Evolutionary conservation across 2,329 filamentous ascomycete species (phyloP), one percentile per base, ranked within the genome.

Genomic region (Allantophomopsis lycopodina): DNA sequence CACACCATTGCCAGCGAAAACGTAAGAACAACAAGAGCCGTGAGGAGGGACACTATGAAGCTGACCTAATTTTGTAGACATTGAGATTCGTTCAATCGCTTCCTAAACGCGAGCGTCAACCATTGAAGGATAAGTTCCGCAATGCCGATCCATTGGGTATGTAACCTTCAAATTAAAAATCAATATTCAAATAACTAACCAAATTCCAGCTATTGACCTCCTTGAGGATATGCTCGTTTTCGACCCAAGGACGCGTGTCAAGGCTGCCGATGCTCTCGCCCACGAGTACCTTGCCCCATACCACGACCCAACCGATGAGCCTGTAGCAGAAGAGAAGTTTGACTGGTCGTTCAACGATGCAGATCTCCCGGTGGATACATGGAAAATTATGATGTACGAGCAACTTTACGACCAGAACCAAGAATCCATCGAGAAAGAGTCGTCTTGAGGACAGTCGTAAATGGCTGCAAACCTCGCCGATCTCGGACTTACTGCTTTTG

Each of bases 321-420:
- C 91, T 1, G 79, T 87, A 13, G 85, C 91, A 16, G 85, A 94
- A 45, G 88, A 95, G 68, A 95, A 94, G 66, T 98, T 98, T 54
- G 91, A 98, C 60, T 98, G 91, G 91, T 95, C 88, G 40, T 98
- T 98, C 66, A 96, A 96, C 60, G 91, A 98, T 53, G 91, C 89
- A 36, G 91, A 98, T 57, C 68, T 98, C 42, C 89, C 91, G 1
- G 88, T 96, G 38, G 91, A 98, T 58, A 94, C 88, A n/a, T 98
- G 91, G 91, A 98, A 98, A 69, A 95, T 98, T 59, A 98, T 96
- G 91, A 98, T 98, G 91, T 94, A 71, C 57, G 82, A 52, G 44
- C 51, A 54, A 55, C 48, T 43, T 30, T 42, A 38, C 40, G 39
- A 46, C 35, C 35, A 20, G 7, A n/a, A 32, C 35, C 35, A 39